phyloP scores from a whole-genome alignment of 768 basidiomycete species.

The Lentinula edodes region DNA sequence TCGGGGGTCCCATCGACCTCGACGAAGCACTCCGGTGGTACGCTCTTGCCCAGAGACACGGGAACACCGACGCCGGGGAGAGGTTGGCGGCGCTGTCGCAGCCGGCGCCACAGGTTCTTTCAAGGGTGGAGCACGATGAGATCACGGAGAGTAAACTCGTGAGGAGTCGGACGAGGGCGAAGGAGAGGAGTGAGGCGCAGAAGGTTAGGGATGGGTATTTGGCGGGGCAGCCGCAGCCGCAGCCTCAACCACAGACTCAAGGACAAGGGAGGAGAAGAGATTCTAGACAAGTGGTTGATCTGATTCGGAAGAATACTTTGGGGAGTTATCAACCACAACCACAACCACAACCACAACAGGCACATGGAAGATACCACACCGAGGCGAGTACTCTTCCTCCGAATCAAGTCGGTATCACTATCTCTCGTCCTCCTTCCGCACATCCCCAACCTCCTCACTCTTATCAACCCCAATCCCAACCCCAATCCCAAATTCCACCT shows the following conservation, averaged over 20 bases:
- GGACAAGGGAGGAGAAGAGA: slow-evolving; percentile 21
- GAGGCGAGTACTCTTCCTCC: neutral
- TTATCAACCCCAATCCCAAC: no score
- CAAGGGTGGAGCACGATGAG: no score
- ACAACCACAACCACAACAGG: neutral
- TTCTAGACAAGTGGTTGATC: slow-evolving; percentile 43
- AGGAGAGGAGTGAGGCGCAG: slow-evolving; percentile 25
- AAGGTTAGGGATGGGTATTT: slow-evolving; percentile 9
- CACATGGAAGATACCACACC: neutral
- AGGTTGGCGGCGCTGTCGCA: slow-evolving; percentile 66
- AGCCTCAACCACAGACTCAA: no score
- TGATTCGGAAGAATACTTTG: slow-evolving; percentile 47
- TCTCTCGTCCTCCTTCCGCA: no score
- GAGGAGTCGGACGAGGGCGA: slow-evolving; percentile 71
- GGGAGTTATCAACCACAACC: neutral
- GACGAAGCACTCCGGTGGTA: slow-evolving; percentile 78
- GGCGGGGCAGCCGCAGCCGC: no score
- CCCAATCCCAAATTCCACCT: no score
- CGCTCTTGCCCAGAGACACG: slow-evolving; percentile 61
- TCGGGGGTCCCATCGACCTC: slow-evolving; percentile 65
- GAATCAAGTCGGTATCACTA: no score
- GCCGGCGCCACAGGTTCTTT: slow-evolving; percentile 58
- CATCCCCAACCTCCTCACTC: no score
- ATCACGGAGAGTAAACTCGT: slow-evolving; percentile 79
- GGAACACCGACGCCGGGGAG: slow-evolving; percentile 74